Evolutionary conservation across 768 basidiomycete genomes (phyloP), one percentile per base, ranked within the genome.

Genomic region (Tephrocybe sp.): DNA sequence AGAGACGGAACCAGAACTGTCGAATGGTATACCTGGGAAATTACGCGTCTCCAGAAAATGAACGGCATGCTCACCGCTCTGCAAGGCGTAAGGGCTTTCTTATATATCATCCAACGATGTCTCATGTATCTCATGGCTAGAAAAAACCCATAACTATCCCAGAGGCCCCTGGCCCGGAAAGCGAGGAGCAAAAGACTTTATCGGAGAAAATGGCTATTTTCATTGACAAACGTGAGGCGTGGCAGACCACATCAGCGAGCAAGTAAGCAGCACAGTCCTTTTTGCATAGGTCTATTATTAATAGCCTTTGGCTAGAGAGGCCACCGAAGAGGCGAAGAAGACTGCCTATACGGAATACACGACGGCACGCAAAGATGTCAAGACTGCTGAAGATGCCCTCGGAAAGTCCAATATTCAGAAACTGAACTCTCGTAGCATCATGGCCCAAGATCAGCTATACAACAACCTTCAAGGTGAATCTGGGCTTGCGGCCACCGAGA

Each of bases 21-120:
- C 15, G 49, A 44, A 37, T 41, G 38, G 48, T 49, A 49, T 19
- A 50, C 40, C 12, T 50, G 49, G 49, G 49, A 50, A 35, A 50
- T 50, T 7, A 27, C 49, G 8, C 49, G 41, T 18, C 18, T 50
- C 9, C 32, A 26, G 31, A 42, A 43, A 25, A 44, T 31, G 35
- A 51, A 51, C 24, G 25, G 22, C 25, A 44, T 51, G 49, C 49
- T 51, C n/a, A 25, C 6, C 13, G 49, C 49, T 4, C 19, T 44
- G 5, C 37, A 30, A 24, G 16, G 30, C 15, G 49, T 44, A 44
- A 2, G 46, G 21, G 35, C 27, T 19, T 4, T 8, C n/a, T 27
- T 12, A 5, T 16, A 21, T n/a, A 3, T 11, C 6, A 6, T 41
- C 9, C 11, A 9, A 13, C 4, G 3, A 11, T 13, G 22, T 9